Percentiles rank a stretch among this genome's conserved stretches.
These are phyloP conservation scores for Kernera saxatilis DNA, from an alignment of 345 rosid species.

Conservation along the genomic window DNA sequence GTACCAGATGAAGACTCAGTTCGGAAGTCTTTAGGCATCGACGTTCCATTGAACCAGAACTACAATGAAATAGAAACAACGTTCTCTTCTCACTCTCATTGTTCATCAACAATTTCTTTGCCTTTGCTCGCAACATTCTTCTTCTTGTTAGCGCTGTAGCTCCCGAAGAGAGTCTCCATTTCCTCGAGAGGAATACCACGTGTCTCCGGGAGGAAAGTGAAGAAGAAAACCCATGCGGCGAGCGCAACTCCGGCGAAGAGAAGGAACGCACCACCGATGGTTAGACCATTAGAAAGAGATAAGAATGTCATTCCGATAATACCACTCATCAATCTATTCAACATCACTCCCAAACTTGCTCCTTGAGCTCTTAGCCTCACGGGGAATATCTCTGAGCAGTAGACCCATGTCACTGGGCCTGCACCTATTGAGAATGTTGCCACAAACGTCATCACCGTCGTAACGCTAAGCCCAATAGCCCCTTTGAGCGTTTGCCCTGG, in stretches of 20 bases:
- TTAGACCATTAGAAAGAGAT: constrained; percentile 35
- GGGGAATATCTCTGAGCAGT: constrained; percentile 66
- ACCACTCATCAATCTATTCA: constrained; percentile 62
- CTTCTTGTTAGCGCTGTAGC: constrained; percentile 20
- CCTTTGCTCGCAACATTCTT: neutral
- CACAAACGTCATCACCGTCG: constrained; percentile 44
- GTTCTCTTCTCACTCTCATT: neutral
- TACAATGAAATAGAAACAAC: neutral
- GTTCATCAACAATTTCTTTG: constrained; percentile 4
- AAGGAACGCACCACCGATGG: constrained; percentile 54
- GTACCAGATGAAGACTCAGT: too few species aligned
- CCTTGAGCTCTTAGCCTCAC: constrained; percentile 68
- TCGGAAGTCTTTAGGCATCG: neutral
- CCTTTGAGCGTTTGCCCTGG: constrained; percentile 31
- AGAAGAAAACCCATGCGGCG: constrained; percentile 45
- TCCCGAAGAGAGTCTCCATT: constrained; percentile 48
- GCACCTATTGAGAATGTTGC: constrained; percentile 72
- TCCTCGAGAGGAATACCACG: constrained; percentile 60
- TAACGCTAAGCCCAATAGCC: constrained; percentile 42
- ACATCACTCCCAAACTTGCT: constrained; percentile 52
- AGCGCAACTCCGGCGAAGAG: constrained; percentile 43
- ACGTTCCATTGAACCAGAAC: neutral
- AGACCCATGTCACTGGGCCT: constrained; percentile 77
- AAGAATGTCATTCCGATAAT: constrained; percentile 58
- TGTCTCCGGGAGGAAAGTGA: constrained; percentile 51